These are phyloP conservation scores for Botryotinia calthae DNA, from an alignment of 2,329 filamentous ascomycete genomes.

Conservation along the genomic window DNA sequence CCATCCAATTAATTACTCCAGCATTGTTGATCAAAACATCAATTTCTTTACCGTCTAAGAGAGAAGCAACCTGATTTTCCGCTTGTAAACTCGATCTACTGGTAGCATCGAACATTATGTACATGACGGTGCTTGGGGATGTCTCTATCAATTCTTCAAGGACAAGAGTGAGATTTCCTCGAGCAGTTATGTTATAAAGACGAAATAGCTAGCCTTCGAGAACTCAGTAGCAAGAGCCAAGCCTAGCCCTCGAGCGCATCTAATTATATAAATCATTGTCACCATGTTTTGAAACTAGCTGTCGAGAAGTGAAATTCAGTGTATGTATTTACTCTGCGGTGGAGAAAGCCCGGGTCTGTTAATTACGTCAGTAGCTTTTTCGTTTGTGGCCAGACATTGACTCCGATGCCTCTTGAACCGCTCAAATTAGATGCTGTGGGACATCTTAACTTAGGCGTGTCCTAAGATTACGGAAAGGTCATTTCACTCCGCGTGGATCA, in stretches of 20 bases:
- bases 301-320: not conserved
- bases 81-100: not conserved
- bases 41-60: not conserved
- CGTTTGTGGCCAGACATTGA: not conserved
- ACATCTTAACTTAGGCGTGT: not conserved
- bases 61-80: not conserved
- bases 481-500: not conserved
- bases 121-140: not conserved
- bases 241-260: not conserved
- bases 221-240: not conserved
- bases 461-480: not conserved
- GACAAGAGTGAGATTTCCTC: not conserved
- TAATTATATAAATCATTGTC: not conserved
- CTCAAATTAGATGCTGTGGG: not conserved
- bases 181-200: not conserved
- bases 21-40: not conserved
- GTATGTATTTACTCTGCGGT: not conserved
- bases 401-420: not conserved
- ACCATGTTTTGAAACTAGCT: not conserved
- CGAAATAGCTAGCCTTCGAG: not conserved
- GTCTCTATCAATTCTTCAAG: not conserved
- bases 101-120: not conserved
- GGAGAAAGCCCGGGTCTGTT: not conserved
- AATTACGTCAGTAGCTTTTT: not conserved
- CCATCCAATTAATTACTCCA: not conserved